Conservation (phyloP, 2,329 filamentous ascomycete genomes). For the Tolypocladium guangdongense region DNA sequence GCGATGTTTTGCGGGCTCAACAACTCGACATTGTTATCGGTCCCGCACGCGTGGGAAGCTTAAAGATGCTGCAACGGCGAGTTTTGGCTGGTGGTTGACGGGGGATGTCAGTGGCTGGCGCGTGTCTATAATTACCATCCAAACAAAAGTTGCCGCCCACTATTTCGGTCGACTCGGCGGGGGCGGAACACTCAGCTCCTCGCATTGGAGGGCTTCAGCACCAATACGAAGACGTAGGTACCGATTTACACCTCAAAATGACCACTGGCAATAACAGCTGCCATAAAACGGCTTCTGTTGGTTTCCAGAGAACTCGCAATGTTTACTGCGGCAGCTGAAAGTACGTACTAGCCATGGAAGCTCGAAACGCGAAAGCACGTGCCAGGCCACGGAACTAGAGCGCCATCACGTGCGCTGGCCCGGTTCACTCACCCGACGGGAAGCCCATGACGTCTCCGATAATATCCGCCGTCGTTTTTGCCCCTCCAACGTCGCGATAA, state of each 20-base stretch:
- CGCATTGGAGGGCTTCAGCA: not conserved
- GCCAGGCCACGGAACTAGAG: not conserved
- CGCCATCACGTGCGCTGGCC: not conserved
- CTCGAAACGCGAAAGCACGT: not conserved
- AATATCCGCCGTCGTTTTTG: not conserved
- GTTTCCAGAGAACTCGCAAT: not conserved
- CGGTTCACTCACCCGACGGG: not conserved
- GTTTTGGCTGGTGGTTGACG: not conserved
- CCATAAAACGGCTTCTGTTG: not conserved
- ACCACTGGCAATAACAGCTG: too few species aligned
- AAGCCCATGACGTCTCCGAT: not conserved
- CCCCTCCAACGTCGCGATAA: not conserved
- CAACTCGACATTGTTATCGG: not conserved
- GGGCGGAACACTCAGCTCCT: not conserved
- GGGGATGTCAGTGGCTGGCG: not conserved
- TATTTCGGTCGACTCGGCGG: not conserved
- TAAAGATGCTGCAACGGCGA: not conserved
- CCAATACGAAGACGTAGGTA: not conserved
- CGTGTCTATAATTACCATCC: slow-evolving; percentile 3
- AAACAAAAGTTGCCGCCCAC: slow-evolving; percentile 1
- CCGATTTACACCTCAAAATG: not conserved
- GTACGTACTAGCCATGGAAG: not conserved
- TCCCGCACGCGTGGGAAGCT: not conserved
- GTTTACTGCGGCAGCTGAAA: not conserved
- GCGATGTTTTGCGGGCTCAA: not conserved